Evolutionary conservation across 2,329 filamentous ascomycete genomes (phyloP), one percentile per base, ranked within the genome.

Genomic region (Furcasterigmium furcatum): DNA sequence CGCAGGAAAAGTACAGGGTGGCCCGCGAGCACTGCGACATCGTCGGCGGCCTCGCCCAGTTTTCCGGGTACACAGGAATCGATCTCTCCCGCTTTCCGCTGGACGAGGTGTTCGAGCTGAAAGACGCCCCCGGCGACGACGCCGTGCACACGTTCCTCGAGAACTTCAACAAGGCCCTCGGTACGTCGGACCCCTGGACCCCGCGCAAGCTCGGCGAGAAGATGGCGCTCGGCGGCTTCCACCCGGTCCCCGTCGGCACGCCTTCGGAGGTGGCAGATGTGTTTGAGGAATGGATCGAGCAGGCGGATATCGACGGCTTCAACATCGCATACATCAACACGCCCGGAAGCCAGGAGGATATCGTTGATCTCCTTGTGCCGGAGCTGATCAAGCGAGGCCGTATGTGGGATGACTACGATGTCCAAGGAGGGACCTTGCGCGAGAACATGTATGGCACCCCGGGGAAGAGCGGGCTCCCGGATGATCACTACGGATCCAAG

Each of bases 41-140:
- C 0, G 62, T 78, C 14, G 79, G 77, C 0, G 78, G 75, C 0
- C 61, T 82, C 2, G 79, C 78, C 1, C 62, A 80, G 1, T 76
- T 80, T 49, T 74, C 70, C 32, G 24, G 24, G 7, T 27, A 12
- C 7, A 27, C 24, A 12, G 24, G 24, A 7, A 12, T 27, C 7
- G 24, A 27, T 12, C 24, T 27, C 24, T 7, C 7, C 24, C 7
- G 12, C 7, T 27, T 7, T 7, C 7, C 7, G 7, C 7, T 7
- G 7, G 24, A 27, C 24, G 71, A 82, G 50, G 76, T 78, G 14
- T 67, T 85, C 49, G 7, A 27, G 7, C 24, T 12, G 12, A 12
- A 27, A 12, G 77, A 77, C 0, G 63, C 66, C 3, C 78, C 80
- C 50, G 75, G 72, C 10, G 62, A 75, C 50, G 76, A 71, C 50